Evolutionary conservation across 495 filamentous ascomycete genomes (phyloP).

Genomic region (Penicillium turbatum): DNA sequence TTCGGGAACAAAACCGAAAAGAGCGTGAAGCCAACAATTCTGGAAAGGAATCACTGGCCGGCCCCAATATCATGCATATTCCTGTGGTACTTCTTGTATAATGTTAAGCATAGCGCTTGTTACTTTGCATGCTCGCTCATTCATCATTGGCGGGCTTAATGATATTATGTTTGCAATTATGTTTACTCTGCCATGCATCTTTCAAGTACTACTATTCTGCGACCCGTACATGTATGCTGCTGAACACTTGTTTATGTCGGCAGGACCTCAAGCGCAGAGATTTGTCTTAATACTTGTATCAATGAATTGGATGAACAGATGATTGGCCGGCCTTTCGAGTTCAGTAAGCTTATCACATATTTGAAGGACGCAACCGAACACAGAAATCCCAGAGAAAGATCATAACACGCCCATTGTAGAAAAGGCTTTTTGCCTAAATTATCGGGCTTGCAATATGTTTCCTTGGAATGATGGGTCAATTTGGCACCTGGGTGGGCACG

Average conservation of each 20-base stretch:
- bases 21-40: slow-evolving; percentile 6
- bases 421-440: background rate
- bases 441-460: background rate
- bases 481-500: background rate
- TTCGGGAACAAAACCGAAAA: slow-evolving; percentile 25
- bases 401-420: background rate
- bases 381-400: background rate
- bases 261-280: background rate
- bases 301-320: background rate
- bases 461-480: too few species aligned
- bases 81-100: slow-evolving; percentile 30
- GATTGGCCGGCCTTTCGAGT: too few species aligned
- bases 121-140: background rate
- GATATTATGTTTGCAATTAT: background rate
- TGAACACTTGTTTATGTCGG: background rate
- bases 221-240: background rate
- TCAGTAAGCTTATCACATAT: background rate
- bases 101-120: slow-evolving; percentile 1
- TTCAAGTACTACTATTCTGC: background rate
- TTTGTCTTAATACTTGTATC: background rate
- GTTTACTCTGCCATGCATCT: background rate
- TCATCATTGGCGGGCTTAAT: background rate
- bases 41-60: slow-evolving; percentile 1
- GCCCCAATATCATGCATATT: slow-evolving; percentile 26
- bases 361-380: background rate